phyloP scores from a whole-genome alignment of 2,329 filamentous ascomycete genomes.

The Capronia epimyces region DNA sequence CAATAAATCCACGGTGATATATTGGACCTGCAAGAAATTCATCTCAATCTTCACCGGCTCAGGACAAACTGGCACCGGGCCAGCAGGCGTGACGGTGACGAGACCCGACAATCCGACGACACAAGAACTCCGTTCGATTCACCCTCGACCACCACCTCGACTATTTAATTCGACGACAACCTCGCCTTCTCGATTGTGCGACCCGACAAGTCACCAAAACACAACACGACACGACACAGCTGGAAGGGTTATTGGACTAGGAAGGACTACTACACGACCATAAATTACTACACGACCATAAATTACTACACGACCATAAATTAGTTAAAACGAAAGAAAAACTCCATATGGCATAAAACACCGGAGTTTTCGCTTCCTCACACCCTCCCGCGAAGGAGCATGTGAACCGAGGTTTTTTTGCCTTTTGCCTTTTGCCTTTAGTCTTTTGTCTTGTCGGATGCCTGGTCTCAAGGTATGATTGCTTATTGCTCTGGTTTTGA shows the following conservation, averaged over 20 bases:
- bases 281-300: background rate
- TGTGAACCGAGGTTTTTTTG: background rate
- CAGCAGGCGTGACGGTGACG: background rate
- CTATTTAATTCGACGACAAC: slow-evolving; percentile 2
- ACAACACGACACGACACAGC: too few relatives aligned
- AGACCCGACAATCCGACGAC: background rate
- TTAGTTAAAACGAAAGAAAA: background rate
- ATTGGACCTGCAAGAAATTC: background rate
- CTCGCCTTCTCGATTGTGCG: too few relatives aligned
- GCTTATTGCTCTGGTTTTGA: too few relatives aligned
- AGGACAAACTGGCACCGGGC: background rate
- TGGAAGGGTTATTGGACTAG: too few relatives aligned
- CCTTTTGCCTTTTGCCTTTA: background rate
- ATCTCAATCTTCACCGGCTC: background rate
- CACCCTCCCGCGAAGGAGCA: background rate
- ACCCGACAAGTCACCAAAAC: too few relatives aligned
- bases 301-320: background rate
- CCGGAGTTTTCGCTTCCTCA: background rate
- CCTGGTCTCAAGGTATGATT: too few relatives aligned
- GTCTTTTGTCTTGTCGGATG: too few relatives aligned
- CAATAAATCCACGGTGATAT: background rate
- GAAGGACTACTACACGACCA: background rate
- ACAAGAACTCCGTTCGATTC: background rate
- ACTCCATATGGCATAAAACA: background rate
- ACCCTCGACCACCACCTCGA: background rate